Evolutionary conservation across 164 flowering plant species (phyloP).

Genomic region (Stephania japonica): DNA sequence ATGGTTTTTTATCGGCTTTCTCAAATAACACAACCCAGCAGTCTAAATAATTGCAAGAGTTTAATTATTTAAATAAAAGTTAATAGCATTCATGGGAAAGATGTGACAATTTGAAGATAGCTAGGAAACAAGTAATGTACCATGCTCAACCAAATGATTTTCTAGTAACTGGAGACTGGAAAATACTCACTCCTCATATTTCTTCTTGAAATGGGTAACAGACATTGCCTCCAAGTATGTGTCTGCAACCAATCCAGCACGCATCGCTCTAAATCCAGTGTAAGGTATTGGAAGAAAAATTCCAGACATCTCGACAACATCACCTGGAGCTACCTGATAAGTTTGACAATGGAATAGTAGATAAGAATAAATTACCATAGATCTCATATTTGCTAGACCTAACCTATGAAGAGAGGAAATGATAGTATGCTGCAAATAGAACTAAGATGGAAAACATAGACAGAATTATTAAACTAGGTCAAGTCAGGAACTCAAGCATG

Average conservation of each 20-base stretch:
- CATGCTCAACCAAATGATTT: neutral
- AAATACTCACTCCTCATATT: conserved; percentile 90
- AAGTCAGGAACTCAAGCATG: neutral
- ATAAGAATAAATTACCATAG: neutral
- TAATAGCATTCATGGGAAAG: neutral
- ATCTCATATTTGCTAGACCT: neutral
- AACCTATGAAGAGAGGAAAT: neutral
- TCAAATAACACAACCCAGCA: too few species aligned
- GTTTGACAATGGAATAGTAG: neutral
- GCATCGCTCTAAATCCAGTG: conserved; percentile 92
- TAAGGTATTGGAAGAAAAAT: conserved; percentile 98
- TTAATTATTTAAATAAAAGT: neutral
- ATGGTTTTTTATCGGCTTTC: too few species aligned
- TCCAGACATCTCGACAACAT: conserved; percentile 90
- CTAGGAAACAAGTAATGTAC: neutral
- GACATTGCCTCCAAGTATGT: conserved; percentile 98
- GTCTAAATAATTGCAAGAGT: neutral
- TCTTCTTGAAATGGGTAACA: conserved; percentile 86
- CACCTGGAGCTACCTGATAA: conserved; percentile 91
- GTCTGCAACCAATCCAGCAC: conserved; percentile 99
- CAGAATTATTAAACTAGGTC: neutral
- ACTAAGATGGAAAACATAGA: neutral
- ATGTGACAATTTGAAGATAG: neutral
- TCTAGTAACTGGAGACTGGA: neutral
- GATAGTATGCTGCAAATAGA: neutral